Evolutionary conservation across 306 rosid species (phyloP).

Genomic region (Begonia peltatifolia): DNA sequence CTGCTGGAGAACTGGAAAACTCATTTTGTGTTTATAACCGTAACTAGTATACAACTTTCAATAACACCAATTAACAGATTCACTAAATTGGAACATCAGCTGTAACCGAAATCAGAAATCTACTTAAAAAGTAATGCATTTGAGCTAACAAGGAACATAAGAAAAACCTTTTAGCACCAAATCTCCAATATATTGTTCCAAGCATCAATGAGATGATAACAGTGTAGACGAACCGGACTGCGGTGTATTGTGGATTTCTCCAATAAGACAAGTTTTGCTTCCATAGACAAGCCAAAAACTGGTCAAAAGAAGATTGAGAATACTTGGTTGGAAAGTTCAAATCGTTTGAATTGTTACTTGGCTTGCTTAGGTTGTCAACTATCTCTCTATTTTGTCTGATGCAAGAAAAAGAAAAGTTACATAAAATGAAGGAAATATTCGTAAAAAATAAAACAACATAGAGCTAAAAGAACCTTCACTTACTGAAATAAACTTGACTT

Average conservation of each 20-base stretch:
- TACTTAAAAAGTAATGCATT: too few species aligned
- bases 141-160: neutral
- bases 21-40: too few species aligned
- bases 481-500: conserved; percentile 70
- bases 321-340: conserved; percentile 69
- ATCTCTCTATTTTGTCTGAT: conserved; percentile 55
- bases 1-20: too few species aligned
- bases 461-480: conserved; percentile 14
- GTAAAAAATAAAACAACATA: conserved; percentile 7
- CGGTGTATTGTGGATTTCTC: conserved; percentile 94
- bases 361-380: conserved; percentile 74
- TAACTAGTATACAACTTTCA: too few species aligned
- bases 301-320: conserved; percentile 63
- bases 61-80: too few species aligned
- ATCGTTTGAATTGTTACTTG: conserved; percentile 48
- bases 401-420: conserved; percentile 16
- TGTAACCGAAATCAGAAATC: too few species aligned
- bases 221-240: conserved; percentile 90
- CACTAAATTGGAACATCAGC: too few species aligned
- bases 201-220: conserved; percentile 85
- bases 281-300: conserved; percentile 90
- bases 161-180: conserved; percentile 66
- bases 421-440: conserved; percentile 1
- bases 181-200: conserved; percentile 95
- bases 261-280: conserved; percentile 94